Percentiles rank a stretch among this genome's conserved stretches.
These are phyloP conservation scores for Tuber brumale DNA, from an alignment of 495 filamentous ascomycete species.

Conservation along the genomic window DNA sequence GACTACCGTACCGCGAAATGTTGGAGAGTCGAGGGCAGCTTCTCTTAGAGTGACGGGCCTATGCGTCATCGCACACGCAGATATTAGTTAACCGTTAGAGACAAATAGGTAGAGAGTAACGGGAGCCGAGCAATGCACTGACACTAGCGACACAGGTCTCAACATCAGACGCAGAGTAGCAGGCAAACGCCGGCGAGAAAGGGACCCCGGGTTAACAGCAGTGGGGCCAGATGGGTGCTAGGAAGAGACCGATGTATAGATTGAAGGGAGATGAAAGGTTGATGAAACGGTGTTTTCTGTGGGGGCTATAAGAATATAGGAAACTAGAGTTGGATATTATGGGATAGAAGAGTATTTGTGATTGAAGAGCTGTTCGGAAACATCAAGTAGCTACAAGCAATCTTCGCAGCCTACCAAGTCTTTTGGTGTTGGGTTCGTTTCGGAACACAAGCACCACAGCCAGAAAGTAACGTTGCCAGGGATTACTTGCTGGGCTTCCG, in stretches of 20 bases:
- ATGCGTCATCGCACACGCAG: background rate
- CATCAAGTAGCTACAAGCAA: background rate
- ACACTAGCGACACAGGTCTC: slow-evolving; percentile 33
- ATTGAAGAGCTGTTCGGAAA: background rate
- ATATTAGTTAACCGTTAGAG: background rate
- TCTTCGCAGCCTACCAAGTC: background rate
- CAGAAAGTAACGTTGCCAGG: background rate
- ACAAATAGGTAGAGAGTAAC: background rate
- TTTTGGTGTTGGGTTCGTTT: background rate
- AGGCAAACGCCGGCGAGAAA: background rate
- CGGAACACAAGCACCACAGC: background rate
- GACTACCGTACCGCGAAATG: slow-evolving; percentile 78
- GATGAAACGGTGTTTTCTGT: background rate
- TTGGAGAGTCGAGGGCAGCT: slow-evolving; percentile 90
- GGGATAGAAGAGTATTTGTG: background rate
- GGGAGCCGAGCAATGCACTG: slow-evolving; percentile 10
- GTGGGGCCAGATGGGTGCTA: background rate
- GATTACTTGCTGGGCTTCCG: background rate
- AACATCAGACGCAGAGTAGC: slow-evolving; percentile 13
- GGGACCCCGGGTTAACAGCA: background rate
- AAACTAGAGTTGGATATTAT: slow-evolving; percentile 11
- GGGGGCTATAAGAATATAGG: background rate
- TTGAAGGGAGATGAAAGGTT: slow-evolving; percentile 4
- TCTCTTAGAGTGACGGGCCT: slow-evolving; percentile 88
- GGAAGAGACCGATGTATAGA: background rate